phyloP scores from a whole-genome alignment of 2,329 filamentous ascomycete genomes.

The Arthrocladium fulminans region DNA sequence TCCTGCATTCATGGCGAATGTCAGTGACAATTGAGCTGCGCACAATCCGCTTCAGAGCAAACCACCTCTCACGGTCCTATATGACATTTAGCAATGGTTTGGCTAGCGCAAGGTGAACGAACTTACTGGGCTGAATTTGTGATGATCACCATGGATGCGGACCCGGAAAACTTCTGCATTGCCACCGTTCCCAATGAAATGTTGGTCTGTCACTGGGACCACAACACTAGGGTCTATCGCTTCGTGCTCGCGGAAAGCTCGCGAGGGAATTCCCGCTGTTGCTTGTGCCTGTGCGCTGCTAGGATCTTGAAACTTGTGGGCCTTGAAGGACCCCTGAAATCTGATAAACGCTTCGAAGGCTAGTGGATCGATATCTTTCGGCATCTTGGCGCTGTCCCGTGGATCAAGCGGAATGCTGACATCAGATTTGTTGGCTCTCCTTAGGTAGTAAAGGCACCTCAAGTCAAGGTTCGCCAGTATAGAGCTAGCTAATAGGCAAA shows the following conservation, averaged over 20 bases:
- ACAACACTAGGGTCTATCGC: slow-evolving; percentile 14
- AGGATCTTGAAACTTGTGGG: not conserved
- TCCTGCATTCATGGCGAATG: slow-evolving; percentile 1
- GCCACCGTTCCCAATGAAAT: slow-evolving; percentile 1
- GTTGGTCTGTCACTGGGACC: not conserved
- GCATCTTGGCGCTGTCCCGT: not conserved
- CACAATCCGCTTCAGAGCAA: not conserved
- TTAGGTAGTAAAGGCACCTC: not conserved
- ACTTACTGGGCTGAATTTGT: not conserved
- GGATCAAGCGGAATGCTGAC: not conserved
- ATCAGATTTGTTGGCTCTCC: not conserved
- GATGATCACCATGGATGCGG: not conserved
- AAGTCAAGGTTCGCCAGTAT: not conserved
- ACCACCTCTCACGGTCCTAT: not conserved
- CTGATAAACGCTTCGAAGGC: not conserved
- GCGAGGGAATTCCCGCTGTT: not conserved
- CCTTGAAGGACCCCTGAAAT: not conserved
- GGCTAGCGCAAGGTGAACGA: not conserved
- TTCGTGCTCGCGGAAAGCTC: slow-evolving; percentile 12
- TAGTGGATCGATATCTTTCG: not conserved
- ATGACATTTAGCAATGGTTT: not conserved
- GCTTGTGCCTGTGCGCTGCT: not conserved
- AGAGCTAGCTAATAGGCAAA: not conserved
- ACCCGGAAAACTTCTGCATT: slow-evolving; percentile 3
- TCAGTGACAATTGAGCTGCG: not conserved